Conservation (phyloP, 2,329 filamentous ascomycete genomes). For the Colletotrichum liriopes region DNA sequence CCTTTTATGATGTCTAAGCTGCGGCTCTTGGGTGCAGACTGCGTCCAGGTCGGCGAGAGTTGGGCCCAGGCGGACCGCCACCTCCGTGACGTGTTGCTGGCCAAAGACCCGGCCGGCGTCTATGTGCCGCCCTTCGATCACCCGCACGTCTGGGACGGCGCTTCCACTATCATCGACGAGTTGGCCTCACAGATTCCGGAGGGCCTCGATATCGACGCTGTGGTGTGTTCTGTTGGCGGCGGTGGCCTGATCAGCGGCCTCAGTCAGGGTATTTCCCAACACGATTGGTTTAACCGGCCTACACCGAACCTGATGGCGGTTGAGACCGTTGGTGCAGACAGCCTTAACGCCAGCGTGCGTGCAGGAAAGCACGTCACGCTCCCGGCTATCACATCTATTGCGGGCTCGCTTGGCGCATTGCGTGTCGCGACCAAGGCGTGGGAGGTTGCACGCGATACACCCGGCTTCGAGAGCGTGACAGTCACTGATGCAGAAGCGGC, state of each 20-base stretch:
- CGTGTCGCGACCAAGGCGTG: conserved; percentile 79
- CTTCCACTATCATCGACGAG: conserved; percentile 71
- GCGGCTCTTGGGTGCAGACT: conserved; percentile 75
- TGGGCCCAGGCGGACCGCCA: conserved; percentile 80
- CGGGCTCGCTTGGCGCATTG: conserved; percentile 81
- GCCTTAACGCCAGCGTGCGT: conserved; percentile 74
- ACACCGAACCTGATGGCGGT: conserved; percentile 76
- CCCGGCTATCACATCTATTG: conserved; percentile 81
- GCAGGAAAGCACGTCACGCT: conserved; percentile 74
- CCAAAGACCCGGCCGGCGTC: conserved; percentile 66
- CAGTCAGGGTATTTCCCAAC: conserved; percentile 75
- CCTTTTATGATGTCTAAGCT: conserved; percentile 81
- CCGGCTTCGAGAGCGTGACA: conserved; percentile 69
- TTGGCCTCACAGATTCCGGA: conserved; percentile 54
- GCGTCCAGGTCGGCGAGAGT: conserved; percentile 77
- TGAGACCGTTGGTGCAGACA: conserved; percentile 83
- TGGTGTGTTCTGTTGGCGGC: conserved; percentile 86
- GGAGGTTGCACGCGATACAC: conserved; percentile 66
- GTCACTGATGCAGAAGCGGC: conserved; percentile 85
- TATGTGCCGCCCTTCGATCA: conserved; percentile 82
- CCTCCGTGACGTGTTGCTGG: conserved; percentile 72
- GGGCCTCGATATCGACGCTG: conserved; percentile 71
- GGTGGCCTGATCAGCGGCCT: conserved; percentile 86
- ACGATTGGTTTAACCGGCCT: conserved; percentile 49
- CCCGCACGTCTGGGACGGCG: conserved; percentile 77